A percentile compares a stretch with the other conserved stretches of the same genome.
phyloP scores from a whole-genome alignment of 2,329 filamentous ascomycete genomes.

The Gaeumannomyces sp. region DNA sequence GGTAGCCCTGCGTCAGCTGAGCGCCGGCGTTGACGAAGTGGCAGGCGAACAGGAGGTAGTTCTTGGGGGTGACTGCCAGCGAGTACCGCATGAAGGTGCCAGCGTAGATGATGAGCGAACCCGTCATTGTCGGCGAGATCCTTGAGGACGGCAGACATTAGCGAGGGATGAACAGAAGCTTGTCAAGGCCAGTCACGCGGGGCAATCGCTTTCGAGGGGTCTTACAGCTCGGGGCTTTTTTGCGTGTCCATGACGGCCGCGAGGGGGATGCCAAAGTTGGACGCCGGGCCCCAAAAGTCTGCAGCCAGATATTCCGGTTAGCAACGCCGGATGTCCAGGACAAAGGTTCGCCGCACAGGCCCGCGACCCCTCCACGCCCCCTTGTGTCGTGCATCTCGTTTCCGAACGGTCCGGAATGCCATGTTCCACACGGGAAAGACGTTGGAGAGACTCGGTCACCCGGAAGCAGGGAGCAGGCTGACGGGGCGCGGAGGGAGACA shows the following conservation, averaged over 20 bases:
- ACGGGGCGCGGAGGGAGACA: background rate
- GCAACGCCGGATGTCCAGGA: background rate
- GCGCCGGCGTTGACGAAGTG: slow-evolving; percentile 65
- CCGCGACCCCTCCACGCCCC: background rate
- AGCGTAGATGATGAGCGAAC: slow-evolving; percentile 61
- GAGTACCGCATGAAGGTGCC: slow-evolving; percentile 69
- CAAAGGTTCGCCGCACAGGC: background rate
- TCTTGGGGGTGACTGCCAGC: slow-evolving; percentile 57
- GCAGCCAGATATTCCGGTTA: slow-evolving; percentile 10
- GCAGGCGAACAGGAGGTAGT: slow-evolving; percentile 66
- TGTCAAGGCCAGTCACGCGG: background rate
- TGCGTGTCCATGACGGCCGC: slow-evolving; percentile 78
- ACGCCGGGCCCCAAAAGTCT: slow-evolving; percentile 88
- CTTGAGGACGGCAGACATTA: slow-evolving; percentile 29
- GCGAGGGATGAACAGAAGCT: background rate
- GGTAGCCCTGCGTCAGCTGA: slow-evolving; percentile 64
- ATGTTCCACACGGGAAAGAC: background rate
- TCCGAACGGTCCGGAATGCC: background rate
- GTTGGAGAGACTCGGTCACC: background rate
- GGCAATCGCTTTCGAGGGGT: slow-evolving; percentile 15
- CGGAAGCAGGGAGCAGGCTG: background rate
- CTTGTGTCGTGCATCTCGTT: background rate
- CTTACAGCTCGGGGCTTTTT: slow-evolving; percentile 80
- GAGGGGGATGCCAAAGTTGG: slow-evolving; percentile 82
- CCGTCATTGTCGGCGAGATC: slow-evolving; percentile 66